Evolutionary conservation across 441 rosid genomes (phyloP), one percentile per base, ranked within the genome.

Genomic region (California macrophylla): DNA sequence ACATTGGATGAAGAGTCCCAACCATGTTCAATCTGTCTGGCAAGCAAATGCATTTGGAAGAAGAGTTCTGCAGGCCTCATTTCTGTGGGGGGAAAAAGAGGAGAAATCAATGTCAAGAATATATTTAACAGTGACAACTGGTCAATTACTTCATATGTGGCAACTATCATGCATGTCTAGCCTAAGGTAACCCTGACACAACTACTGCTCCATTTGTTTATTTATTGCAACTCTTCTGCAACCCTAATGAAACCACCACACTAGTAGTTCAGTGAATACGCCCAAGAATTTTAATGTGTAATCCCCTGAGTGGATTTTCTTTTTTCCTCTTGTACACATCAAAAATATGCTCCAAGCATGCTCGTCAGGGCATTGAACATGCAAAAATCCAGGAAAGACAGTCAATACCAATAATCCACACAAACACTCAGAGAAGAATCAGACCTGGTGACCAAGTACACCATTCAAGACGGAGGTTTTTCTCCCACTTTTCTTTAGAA

Each of bases 391-490:
- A 42, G 50, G 50, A 13, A 13, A 42, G 50, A 13, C 50, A 42
- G n/a, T 9, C 38, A 36, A 45, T 45, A 45, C 67, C 5, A 64
- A 18, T 63, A 10, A 62, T 8, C 65, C n/a, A 26, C 32, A 61
- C n/a, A 1, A 28, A 58, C 60, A 66, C 38, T 47, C 6, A n/a
- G 18, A 42, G 4, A 32, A 69, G 70, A 78, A 60, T 18, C 80
- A 67, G 72, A 91, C 95, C 99, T 86, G 96, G 96, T 67, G 97
- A 85, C 99, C 99, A 95, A 72, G 97, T 81, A 75, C 77, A 84
- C 97, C 96, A 94, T 80, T 94, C 98, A 30, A 78, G 85, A 61
- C 86, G 89, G 71, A 95, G 92, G 76, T 85, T 84, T 79, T 80
- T 81, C 85, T 81, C 86, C 99, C 98, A 88, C 50, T 84, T 89